phyloP scores from a whole-genome alignment of 1,139 yeast species.

The Geotrichum bryndzae region DNA sequence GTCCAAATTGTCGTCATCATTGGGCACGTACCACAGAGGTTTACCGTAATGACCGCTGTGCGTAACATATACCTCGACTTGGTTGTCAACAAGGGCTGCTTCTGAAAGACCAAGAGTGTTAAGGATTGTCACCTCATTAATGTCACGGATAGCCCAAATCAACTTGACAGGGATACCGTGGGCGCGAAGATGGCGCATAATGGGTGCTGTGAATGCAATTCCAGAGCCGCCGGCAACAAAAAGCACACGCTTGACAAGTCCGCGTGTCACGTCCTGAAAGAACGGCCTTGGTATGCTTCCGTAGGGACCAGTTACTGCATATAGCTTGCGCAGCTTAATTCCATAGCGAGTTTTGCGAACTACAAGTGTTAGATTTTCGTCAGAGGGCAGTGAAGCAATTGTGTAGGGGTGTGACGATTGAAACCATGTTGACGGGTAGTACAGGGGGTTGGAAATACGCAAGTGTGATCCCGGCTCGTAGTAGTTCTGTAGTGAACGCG shows the following conservation, averaged over 20 bases:
- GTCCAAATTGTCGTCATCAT: conserved; percentile 13
- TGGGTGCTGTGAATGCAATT: conserved; percentile 71
- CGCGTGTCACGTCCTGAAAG: conserved; percentile 30
- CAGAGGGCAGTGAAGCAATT: conserved; percentile 61
- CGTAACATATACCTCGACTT: conserved; percentile 34
- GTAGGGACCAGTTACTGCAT: conserved; percentile 69
- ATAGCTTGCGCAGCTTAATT: conserved; percentile 45
- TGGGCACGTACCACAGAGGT: conserved; percentile 4
- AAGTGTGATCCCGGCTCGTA: conserved; percentile 52
- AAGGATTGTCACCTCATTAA: conserved; percentile 62
- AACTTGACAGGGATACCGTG: conserved; percentile 73
- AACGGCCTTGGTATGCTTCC: conserved; percentile 37
- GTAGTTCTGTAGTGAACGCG: conserved; percentile 25
- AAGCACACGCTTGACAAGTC: conserved; percentile 46
- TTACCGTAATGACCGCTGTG: conserved; percentile 17
- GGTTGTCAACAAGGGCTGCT: conserved; percentile 25
- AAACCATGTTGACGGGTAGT: conserved; percentile 36
- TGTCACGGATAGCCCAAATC: conserved; percentile 85
- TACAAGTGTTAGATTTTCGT: conserved; percentile 42
- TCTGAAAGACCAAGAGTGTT: conserved; percentile 34
- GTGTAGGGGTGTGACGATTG: conserved; percentile 79
- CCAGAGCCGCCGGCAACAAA: conserved; percentile 77
- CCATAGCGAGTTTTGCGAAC: conserved; percentile 64
- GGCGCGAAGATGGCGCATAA: conserved; percentile 67
- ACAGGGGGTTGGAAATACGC: conserved; percentile 38